Conservation (phyloP, 1,284 basidiomycete species). For the Phlebopus sp. region DNA sequence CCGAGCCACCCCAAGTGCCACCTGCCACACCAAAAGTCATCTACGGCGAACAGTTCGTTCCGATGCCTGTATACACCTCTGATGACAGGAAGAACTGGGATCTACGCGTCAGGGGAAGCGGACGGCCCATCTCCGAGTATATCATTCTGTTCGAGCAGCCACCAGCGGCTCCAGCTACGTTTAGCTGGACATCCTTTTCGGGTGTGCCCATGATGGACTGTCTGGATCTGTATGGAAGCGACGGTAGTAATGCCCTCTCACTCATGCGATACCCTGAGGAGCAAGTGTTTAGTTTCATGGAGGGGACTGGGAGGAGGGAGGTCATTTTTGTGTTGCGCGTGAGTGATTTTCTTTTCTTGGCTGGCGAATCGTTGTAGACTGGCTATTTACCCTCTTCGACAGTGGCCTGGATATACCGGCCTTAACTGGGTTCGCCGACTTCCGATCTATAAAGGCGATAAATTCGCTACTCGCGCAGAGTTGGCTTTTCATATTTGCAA, state of each 20-base stretch:
- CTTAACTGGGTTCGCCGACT: neutral
- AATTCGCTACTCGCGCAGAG: constrained; percentile 1
- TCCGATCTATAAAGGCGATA: neutral
- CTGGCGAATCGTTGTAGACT: neutral
- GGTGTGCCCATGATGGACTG: constrained; percentile 7
- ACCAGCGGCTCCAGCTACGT: neutral
- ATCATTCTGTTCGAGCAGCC: neutral
- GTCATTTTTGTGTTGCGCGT: constrained; percentile 1
- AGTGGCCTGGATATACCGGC: constrained; percentile 13
- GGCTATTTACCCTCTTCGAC: neutral
- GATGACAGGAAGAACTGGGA: neutral
- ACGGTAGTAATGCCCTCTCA: neutral
- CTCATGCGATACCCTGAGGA: neutral
- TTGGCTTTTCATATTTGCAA: constrained; percentile 5
- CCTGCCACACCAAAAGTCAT: neutral
- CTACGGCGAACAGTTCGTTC: neutral
- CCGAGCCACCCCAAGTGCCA: neutral
- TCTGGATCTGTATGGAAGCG: neutral
- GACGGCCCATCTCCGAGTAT: neutral
- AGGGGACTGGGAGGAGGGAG: neutral
- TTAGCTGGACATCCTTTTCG: neutral
- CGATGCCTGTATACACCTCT: neutral
- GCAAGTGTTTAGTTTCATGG: neutral
- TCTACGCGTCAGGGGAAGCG: neutral
- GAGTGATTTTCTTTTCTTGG: neutral